These are phyloP conservation scores for Populus deltoides DNA, from an alignment of 345 rosid genomes.

Conservation along the genomic window DNA sequence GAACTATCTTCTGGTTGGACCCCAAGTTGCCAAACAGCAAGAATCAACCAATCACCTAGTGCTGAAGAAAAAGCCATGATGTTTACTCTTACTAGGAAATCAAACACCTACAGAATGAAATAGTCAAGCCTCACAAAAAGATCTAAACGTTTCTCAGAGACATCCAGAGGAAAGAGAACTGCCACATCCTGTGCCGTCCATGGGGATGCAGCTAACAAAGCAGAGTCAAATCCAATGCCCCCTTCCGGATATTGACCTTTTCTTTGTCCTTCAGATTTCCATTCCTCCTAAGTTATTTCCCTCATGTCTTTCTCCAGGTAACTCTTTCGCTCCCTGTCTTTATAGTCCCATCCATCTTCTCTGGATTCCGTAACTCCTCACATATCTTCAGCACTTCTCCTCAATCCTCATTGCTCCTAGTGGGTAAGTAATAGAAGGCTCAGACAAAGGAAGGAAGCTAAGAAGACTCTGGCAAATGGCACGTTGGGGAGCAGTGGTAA, in stretches of 20 bases:
- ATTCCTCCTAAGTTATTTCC: background rate
- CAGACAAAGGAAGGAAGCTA: background rate
- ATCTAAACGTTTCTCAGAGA: background rate
- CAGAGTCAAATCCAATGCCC: background rate
- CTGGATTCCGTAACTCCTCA: background rate
- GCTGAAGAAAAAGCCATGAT: too few species aligned
- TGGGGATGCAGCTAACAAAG: background rate
- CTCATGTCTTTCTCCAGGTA: background rate
- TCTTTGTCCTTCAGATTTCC: background rate
- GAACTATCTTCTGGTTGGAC: too few species aligned
- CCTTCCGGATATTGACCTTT: background rate
- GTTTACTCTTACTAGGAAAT: background rate
- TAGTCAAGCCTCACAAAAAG: background rate
- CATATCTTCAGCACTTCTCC: background rate
- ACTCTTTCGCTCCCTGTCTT: background rate
- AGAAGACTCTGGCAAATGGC: background rate
- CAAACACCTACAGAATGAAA: background rate
- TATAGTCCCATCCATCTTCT: background rate
- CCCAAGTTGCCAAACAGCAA: too few species aligned
- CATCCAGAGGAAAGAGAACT: background rate
- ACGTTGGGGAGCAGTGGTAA: constrained; percentile 19
- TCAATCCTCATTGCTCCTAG: background rate
- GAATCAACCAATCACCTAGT: too few species aligned
- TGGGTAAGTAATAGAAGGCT: background rate
- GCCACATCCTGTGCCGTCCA: background rate